Evolutionary conservation across 108 stramenopile species (phyloP).

Genomic region (Craspedostauros australis): DNA sequence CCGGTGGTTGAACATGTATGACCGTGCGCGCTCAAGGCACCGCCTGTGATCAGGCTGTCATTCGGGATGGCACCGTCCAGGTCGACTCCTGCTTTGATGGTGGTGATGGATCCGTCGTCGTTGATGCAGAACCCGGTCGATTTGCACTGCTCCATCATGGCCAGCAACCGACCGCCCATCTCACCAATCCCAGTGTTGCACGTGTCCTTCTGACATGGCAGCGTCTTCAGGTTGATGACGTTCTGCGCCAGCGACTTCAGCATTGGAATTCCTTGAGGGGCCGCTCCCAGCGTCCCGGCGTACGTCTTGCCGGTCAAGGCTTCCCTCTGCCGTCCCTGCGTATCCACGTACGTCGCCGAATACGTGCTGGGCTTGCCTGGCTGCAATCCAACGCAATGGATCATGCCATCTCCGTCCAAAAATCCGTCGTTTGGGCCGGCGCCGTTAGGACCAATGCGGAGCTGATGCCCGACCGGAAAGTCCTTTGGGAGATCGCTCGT

Average conservation of each 20-base stretch:
- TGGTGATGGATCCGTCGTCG: slow-evolving; percentile 14
- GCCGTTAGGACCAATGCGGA: slow-evolving; percentile 37
- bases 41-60: slow-evolving; percentile 25
- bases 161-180: slow-evolving; percentile 11
- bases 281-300: slow-evolving; percentile 27
- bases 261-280: slow-evolving; percentile 28
- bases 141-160: slow-evolving; percentile 37
- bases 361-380: slow-evolving; percentile 6
- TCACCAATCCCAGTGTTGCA: slow-evolving; percentile 31
- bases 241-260: slow-evolving; percentile 17
- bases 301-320: slow-evolving; percentile 1
- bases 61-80: slow-evolving; percentile 31
- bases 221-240: slow-evolving; percentile 14
- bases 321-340: slow-evolving; percentile 19
- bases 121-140: slow-evolving; percentile 25
- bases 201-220: slow-evolving; percentile 30
- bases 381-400: slow-evolving; percentile 30
- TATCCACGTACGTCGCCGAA: slow-evolving; percentile 26
- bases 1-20: slow-evolving; percentile 18
- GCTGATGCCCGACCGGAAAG: slow-evolving; percentile 19
- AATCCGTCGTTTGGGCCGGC: slow-evolving; percentile 18
- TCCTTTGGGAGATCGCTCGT: slow-evolving; percentile 7
- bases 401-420: slow-evolving; percentile 43
- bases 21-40: slow-evolving; percentile 30
- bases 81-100: slow-evolving; percentile 2